Percentiles rank a stretch among this genome's conserved stretches.
These are phyloP conservation scores for Alternaria atra DNA, from an alignment of 2,329 filamentous ascomycete genomes.

Conservation along the genomic window DNA sequence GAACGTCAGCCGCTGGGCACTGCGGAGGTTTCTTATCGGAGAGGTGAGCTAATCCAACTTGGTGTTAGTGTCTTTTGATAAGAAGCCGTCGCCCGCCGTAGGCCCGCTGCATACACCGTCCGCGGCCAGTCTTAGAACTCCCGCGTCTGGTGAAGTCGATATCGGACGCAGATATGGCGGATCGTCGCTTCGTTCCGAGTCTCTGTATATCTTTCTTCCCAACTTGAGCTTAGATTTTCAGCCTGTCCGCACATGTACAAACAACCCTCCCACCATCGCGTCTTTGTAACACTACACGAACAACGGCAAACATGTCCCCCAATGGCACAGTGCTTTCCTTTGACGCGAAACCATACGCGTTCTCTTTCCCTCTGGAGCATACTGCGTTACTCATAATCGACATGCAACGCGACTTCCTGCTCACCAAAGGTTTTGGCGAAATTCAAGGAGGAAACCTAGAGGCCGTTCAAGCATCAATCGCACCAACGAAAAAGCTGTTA, in stretches of 20 bases:
- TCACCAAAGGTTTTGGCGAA: slow-evolving; percentile 60
- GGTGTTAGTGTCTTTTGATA: slow-evolving; percentile 20
- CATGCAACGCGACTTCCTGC: slow-evolving; percentile 63
- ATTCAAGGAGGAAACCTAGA: slow-evolving; percentile 59
- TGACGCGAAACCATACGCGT: slow-evolving; percentile 58
- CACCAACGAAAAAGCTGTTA: slow-evolving; percentile 54
- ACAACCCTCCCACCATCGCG: not conserved
- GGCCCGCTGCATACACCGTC: slow-evolving; percentile 23
- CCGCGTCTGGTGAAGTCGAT: slow-evolving; percentile 6
- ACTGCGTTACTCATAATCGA: slow-evolving; percentile 63
- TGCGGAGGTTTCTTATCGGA: not conserved
- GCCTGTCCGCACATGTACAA: not conserved
- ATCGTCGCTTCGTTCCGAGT: not conserved
- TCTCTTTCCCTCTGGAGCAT: slow-evolving; percentile 56
- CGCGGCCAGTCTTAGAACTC: slow-evolving; percentile 2
- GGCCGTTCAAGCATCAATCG: slow-evolving; percentile 52
- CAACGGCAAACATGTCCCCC: slow-evolving; percentile 10
- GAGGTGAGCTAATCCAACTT: not conserved
- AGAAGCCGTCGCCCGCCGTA: slow-evolving; percentile 24
- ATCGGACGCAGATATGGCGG: not conserved
- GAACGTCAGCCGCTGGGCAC: not conserved
- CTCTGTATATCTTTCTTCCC: not conserved
- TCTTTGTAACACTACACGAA: not conserved
- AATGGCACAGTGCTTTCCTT: slow-evolving; percentile 29
- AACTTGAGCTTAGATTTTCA: not conserved